phyloP scores from a whole-genome alignment of 1,284 basidiomycete genomes.

The Vanrija sp. region DNA sequence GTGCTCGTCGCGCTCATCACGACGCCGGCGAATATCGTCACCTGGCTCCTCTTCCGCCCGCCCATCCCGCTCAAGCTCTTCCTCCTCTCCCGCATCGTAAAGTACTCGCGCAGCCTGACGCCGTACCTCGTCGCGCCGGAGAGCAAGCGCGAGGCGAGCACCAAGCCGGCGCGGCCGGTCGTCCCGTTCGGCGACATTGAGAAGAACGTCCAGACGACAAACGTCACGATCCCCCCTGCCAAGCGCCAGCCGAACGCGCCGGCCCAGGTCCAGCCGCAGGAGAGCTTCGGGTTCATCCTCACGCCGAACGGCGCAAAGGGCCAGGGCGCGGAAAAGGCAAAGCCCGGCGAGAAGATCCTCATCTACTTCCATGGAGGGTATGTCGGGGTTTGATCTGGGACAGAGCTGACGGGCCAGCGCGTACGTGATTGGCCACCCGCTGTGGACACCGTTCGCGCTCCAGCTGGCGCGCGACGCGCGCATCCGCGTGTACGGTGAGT shows the following conservation, averaged over 20 bases:
- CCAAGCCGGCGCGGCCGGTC: too few species aligned
- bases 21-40: background rate
- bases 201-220: too few species aligned
- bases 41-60: background rate
- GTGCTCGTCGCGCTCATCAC: too few species aligned
- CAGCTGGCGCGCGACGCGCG: background rate
- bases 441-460: background rate
- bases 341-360: slow-evolving; percentile 23
- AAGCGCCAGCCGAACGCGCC: too few species aligned
- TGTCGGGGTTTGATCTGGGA: background rate
- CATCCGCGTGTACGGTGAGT: background rate
- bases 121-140: too few species aligned
- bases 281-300: slow-evolving; percentile 16
- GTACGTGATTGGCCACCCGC: too few species aligned
- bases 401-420: too few species aligned
- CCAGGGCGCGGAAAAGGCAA: slow-evolving; percentile 10
- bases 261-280: too few species aligned
- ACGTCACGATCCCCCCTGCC: too few species aligned
- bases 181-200: too few species aligned
- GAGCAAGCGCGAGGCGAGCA: too few species aligned
- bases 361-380: slow-evolving; percentile 31
- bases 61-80: slow-evolving; percentile 19
- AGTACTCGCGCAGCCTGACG: background rate
- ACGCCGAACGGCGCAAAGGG: slow-evolving; percentile 8
- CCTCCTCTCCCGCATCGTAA: slow-evolving; percentile 29